phyloP scores from a whole-genome alignment of 345 rosid genomes.

The Psidium friedrichsthalianum region DNA sequence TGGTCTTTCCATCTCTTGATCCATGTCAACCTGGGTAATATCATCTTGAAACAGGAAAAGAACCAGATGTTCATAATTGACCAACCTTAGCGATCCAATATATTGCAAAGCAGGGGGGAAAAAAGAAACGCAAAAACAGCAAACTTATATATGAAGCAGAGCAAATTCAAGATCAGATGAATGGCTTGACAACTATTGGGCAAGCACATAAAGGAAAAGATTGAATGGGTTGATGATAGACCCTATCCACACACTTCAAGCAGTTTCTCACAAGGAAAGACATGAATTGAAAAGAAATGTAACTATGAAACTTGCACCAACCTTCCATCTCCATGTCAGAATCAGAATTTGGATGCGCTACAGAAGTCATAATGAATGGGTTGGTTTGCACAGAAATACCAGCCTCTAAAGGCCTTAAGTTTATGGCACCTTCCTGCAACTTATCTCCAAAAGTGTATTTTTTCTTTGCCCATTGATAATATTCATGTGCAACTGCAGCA shows the following conservation, averaged over 20 bases:
- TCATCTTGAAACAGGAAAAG: slow-evolving; percentile 36
- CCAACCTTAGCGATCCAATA: neutral
- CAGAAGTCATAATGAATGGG: slow-evolving; percentile 2
- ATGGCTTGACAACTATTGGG: neutral
- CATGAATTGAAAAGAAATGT: neutral
- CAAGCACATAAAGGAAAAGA: neutral
- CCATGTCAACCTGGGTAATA: slow-evolving; percentile 42
- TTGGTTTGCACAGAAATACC: slow-evolving; percentile 1
- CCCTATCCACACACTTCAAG: neutral
- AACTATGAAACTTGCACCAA: slow-evolving; percentile 12
- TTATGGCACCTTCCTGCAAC: slow-evolving; percentile 2
- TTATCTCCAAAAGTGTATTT: slow-evolving; percentile 6
- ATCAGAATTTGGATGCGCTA: slow-evolving; percentile 21
- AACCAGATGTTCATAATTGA: neutral
- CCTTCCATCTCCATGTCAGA: slow-evolving; percentile 97
- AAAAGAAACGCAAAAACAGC: neutral
- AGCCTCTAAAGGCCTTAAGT: slow-evolving; percentile 7
- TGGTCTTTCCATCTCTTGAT: slow-evolving; percentile 13
- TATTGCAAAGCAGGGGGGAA: neutral
- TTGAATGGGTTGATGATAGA: neutral
- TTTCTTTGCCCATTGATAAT: slow-evolving; percentile 28
- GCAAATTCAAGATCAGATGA: neutral
- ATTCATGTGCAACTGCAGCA: slow-evolving; percentile 22
- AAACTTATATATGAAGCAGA: neutral
- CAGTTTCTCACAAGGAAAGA: neutral